Evolutionary conservation across 768 basidiomycete genomes (phyloP), one percentile per base, ranked within the genome.

Genomic region (Lenzites betulinus): DNA sequence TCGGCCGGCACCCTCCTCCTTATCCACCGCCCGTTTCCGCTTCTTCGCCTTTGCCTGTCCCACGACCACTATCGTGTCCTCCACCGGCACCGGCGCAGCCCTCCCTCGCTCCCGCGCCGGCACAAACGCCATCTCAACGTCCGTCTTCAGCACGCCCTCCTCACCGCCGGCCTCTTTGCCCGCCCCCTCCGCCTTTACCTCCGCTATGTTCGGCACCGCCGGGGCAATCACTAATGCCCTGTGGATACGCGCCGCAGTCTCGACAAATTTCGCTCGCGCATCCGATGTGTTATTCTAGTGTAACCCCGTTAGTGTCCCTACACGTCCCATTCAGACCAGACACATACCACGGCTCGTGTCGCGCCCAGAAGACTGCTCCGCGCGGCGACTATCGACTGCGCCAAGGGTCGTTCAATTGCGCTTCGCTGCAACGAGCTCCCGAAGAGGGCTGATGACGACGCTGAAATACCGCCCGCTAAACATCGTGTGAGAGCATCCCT

Each of bases 51-150:
- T 77, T 20, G 77, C 69, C 68, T 88, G 85, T 7, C 90, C 90
- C 18, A 92, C 89, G 15, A 89, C 80, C 7, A 92, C 83, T 53
- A 93, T 86, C 1, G 83, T 77, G 67, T 90, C 91, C 46, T 87
- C 84, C 33, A 75, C 74, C 39, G 68, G 72, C 20, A 68, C 56
- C 51, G 68, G 69, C 51, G 9, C 23, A 2, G 30, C 15, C 13
- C 18, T 39, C 22, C 46, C 41, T 22, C 93, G 83, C 66, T 86
- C 80, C 0, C 83, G 73, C 1, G 84, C 80, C 48, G 92, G 92
- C 9, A 95, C 79, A 64, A 87, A 95, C 1, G 93, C 86, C 7
- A 94, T 83, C 72, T 93, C 92, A 36, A 84, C 80, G 23, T 75
- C 77, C 12, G 41, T 65, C 71, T 51, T 69, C 67, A 55, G 63